Conservation (phyloP, 352 stramenopile species). For the Globisporangium heterothallicum region DNA sequence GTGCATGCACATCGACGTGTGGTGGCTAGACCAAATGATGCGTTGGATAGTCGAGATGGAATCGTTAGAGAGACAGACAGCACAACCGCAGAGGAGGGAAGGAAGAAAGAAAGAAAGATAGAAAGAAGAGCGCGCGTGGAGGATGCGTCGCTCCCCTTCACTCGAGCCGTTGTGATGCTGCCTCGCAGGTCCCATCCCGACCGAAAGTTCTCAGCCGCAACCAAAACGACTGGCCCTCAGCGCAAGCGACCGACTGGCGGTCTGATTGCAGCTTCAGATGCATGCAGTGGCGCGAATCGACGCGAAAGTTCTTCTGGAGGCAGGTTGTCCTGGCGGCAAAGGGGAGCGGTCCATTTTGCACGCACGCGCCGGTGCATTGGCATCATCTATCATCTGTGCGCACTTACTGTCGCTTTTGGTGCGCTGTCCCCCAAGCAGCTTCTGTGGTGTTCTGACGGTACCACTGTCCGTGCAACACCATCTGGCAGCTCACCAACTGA, state of each 20-base stretch:
- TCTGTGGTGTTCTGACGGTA: too few relatives aligned
- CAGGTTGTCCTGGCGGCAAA: background rate
- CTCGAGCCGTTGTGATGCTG: slow-evolving; percentile 1
- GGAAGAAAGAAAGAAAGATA: too few relatives aligned
- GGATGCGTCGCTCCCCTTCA: slow-evolving; percentile 6
- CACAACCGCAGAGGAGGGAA: background rate
- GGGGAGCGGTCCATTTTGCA: background rate
- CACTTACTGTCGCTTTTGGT: slow-evolving; percentile 1
- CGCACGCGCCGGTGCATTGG: too few relatives aligned
- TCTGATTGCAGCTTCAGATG: too few relatives aligned
- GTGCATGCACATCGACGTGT: too few relatives aligned
- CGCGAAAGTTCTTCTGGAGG: slow-evolving; percentile 8
- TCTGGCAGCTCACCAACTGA: slow-evolving; percentile 4
- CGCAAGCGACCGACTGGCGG: too few relatives aligned
- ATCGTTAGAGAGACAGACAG: slow-evolving; percentile 1
- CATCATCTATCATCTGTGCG: too few relatives aligned
- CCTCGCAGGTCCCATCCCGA: background rate
- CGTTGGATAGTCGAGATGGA: too few relatives aligned
- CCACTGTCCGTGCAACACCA: too few relatives aligned
- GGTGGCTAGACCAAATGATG: too few relatives aligned
- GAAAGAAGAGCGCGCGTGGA: too few relatives aligned
- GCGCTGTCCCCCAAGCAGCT: too few relatives aligned
- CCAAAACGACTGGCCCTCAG: slow-evolving; percentile 6
- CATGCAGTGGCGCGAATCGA: background rate
- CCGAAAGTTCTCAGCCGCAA: background rate